A percentile compares a stretch with the other conserved stretches of the same genome.
phyloP scores from a whole-genome alignment of 257 asterid genomes.

The Petunia axillaris region DNA sequence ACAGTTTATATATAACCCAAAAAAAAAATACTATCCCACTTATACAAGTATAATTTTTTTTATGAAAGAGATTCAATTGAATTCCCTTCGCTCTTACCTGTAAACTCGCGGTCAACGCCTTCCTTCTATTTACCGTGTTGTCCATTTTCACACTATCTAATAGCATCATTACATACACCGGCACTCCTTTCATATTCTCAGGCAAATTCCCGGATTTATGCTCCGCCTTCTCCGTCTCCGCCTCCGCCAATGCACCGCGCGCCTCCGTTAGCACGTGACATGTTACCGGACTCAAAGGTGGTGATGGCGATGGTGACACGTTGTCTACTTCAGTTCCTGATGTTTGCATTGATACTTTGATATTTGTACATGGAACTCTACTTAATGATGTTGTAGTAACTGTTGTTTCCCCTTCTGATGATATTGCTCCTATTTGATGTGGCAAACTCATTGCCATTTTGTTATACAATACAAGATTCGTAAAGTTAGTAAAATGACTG shows the following conservation, averaged over 20 bases:
- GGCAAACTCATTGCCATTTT: slow-evolving; percentile 91
- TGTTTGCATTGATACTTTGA: slow-evolving; percentile 56
- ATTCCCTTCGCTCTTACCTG: too few relatives aligned
- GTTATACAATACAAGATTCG: too few relatives aligned
- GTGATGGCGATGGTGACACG: slow-evolving; percentile 78
- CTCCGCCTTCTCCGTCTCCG: slow-evolving; percentile 33
- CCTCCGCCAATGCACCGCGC: neutral
- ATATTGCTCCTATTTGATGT: slow-evolving; percentile 75
- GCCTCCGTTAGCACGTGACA: slow-evolving; percentile 74
- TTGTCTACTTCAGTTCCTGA: slow-evolving; percentile 51
- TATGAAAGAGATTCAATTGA: too few relatives aligned
- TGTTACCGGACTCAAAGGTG: slow-evolving; percentile 83
- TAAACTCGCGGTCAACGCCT: slow-evolving; percentile 94
- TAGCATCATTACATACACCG: slow-evolving; percentile 98
- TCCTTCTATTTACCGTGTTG: slow-evolving; percentile 81
- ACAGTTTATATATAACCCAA: too few relatives aligned
- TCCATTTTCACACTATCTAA: slow-evolving; percentile 88
- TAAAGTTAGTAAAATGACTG: too few relatives aligned
- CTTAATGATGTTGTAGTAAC: slow-evolving; percentile 53
- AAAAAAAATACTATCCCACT: too few relatives aligned
- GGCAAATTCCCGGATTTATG: slow-evolving; percentile 29
- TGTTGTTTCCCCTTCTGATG: slow-evolving; percentile 43
- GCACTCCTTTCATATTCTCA: slow-evolving; percentile 62
- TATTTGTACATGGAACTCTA: slow-evolving; percentile 52
- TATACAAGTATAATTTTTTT: too few relatives aligned